Evolutionary conservation across 1,139 yeast species (phyloP).

Genomic region (Yamadazyma atmosphaerica): DNA sequence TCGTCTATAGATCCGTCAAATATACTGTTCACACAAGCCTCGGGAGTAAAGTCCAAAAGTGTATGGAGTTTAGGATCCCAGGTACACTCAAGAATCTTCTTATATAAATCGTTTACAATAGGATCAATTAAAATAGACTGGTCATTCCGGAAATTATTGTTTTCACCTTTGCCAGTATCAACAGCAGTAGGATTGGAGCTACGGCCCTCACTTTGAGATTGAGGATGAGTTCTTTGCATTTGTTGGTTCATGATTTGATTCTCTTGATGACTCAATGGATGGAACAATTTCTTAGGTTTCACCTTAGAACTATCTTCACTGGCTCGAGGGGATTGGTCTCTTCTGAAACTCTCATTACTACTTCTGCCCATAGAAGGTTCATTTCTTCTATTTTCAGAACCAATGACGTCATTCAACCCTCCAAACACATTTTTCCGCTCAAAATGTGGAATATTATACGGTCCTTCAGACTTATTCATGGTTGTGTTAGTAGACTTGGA

Average conservation of each 20-base stretch:
- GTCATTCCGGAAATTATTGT: slow-evolving; percentile 5
- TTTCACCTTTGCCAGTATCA: neutral
- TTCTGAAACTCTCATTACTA: slow-evolving; percentile 9
- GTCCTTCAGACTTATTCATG: slow-evolving; percentile 5
- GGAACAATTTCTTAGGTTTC: neutral
- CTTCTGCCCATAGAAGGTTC: neutral
- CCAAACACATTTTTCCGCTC: slow-evolving; percentile 41
- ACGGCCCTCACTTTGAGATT: neutral
- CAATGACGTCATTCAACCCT: slow-evolving; percentile 39
- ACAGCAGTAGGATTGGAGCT: neutral
- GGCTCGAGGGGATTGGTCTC: slow-evolving; percentile 7
- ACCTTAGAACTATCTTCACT: slow-evolving; percentile 3
- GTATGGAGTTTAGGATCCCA: slow-evolving; percentile 73
- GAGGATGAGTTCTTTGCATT: neutral
- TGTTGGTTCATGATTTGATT: neutral
- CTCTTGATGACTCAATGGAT: neutral
- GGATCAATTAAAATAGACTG: slow-evolving; percentile 42
- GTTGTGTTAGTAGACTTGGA: neutral
- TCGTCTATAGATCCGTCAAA: slow-evolving; percentile 70
- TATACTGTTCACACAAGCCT: slow-evolving; percentile 73
- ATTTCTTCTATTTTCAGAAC: slow-evolving; percentile 9
- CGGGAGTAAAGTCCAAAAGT: slow-evolving; percentile 67
- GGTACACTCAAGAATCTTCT: slow-evolving; percentile 64
- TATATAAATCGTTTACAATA: slow-evolving; percentile 52
- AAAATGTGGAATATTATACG: slow-evolving; percentile 36